A percentile compares a stretch with the other conserved stretches of the same genome.
These are phyloP conservation scores for Colletotrichum chrysophilum DNA, from an alignment of 2,329 filamentous ascomycete genomes.

Conservation along the genomic window DNA sequence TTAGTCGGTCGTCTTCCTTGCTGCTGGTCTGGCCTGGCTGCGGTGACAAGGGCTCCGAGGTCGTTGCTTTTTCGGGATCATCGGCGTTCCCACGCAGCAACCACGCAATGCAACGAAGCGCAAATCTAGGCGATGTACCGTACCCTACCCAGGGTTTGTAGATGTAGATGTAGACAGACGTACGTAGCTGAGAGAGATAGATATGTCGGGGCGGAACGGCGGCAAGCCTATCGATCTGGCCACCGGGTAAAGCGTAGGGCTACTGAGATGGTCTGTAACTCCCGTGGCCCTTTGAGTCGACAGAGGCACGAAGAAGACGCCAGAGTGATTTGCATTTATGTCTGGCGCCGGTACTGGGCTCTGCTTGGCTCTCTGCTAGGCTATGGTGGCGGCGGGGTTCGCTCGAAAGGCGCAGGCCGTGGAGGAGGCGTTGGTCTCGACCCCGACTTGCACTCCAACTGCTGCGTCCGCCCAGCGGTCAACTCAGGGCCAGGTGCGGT, in stretches of 20 bases:
- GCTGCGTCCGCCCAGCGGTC: background rate
- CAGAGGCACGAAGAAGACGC: background rate
- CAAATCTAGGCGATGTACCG: background rate
- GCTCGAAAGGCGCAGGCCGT: background rate
- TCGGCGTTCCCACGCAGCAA: background rate
- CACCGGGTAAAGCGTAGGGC: background rate
- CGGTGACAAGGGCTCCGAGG: background rate
- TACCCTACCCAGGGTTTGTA: background rate
- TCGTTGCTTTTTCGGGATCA: constrained; percentile 19
- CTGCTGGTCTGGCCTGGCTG: background rate
- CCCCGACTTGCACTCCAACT: background rate
- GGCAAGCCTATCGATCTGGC: background rate
- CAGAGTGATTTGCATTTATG: background rate
- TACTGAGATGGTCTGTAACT: background rate
- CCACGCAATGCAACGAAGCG: background rate
- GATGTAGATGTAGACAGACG: background rate
- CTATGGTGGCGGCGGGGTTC: background rate
- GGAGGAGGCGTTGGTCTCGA: background rate
- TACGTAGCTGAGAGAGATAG: background rate
- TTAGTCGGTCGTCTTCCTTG: background rate
- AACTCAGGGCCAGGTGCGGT: background rate
- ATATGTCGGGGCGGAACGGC: background rate
- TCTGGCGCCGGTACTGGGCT: background rate
- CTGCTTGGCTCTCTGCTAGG: background rate
- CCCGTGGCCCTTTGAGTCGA: background rate